These are phyloP conservation scores for Hordeum vulgare DNA, from an alignment of 176 grass and related monocot species.

Conservation along the genomic window MorexV3_pseudomolecules_assembly NC_058524.1:580554512-580555011, in stretches of 20 bases:
- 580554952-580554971: conserved; percentile 34
- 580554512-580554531: neutral
- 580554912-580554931: conserved; percentile 77
- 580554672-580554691: conserved; percentile 54
- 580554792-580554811: conserved; percentile 83
- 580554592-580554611: conserved; percentile 71
- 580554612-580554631: conserved; percentile 67
- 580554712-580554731: neutral
- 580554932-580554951: conserved; percentile 56
- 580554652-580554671: conserved; percentile 93
- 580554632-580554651: conserved; percentile 75
- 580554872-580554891: neutral
- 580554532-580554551: neutral
- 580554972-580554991: conserved; percentile 58
- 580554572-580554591: neutral
- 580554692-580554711: conserved; percentile 17
- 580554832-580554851: conserved; percentile 42
- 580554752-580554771: conserved; percentile 2
- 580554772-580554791: conserved; percentile 61
- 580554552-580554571: neutral
- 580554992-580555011: conserved; percentile 56
- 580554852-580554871: conserved; percentile 5
- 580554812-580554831: conserved; percentile 79
- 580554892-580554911: neutral
- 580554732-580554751: neutral